phyloP scores from a whole-genome alignment of 2,329 filamentous ascomycete species.

The Salinomyces thailandicus region DNA sequence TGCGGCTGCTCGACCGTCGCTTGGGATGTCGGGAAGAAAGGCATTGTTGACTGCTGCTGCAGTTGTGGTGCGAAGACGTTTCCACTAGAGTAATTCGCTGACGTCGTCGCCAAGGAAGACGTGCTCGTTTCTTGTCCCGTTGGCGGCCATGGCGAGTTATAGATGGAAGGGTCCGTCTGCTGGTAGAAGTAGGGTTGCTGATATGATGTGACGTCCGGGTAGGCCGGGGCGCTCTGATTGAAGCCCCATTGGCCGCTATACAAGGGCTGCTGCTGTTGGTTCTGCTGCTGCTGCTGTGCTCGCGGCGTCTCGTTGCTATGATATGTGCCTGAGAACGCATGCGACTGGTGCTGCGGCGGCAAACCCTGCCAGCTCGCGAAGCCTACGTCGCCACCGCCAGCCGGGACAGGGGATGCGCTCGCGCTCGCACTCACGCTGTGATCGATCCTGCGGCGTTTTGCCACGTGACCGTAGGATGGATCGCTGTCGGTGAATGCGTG shows the following conservation, averaged over 20 bases:
- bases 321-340: background rate
- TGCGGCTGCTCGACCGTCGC: background rate
- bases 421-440: background rate
- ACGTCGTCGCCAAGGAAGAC: slow-evolving; percentile 1
- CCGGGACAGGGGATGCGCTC: background rate
- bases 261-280: background rate
- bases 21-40: slow-evolving; percentile 2
- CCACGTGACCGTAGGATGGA: slow-evolving; percentile 1
- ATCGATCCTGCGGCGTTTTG: slow-evolving; percentile 4
- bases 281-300: no score
- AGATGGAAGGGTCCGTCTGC: slow-evolving; percentile 14
- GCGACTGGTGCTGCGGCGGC: background rate
- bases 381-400: background rate
- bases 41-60: background rate
- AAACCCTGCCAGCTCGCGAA: background rate
- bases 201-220: slow-evolving; percentile 17
- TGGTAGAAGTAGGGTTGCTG: slow-evolving; percentile 22
- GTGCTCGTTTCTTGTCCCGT: background rate
- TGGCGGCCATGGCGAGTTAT: slow-evolving; percentile 17
- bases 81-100: background rate
- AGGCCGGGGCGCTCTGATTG: slow-evolving; percentile 7
- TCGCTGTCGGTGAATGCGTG: background rate
- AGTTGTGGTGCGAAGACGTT: background rate
- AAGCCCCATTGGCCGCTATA: background rate
- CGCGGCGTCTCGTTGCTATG: no score